phyloP scores from a whole-genome alignment of 1,139 yeast genomes.

The Scheffersomyces quercinus region DNA sequence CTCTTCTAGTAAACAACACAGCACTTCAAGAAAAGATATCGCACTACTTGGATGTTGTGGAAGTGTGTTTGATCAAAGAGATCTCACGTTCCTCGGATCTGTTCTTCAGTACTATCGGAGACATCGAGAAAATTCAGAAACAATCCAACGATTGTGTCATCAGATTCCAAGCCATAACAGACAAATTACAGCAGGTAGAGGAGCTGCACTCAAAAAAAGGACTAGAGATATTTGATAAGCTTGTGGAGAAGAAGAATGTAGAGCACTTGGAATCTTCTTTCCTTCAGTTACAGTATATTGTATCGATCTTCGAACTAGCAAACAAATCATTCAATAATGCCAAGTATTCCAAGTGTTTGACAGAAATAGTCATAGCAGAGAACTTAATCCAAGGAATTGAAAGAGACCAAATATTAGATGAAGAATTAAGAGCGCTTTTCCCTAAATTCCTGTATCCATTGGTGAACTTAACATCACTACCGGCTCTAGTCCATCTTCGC shows the following conservation, averaged over 20 bases:
- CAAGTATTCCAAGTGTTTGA: slow-evolving; percentile 44
- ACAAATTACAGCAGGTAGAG: slow-evolving; percentile 45
- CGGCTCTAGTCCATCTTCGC: slow-evolving; percentile 61
- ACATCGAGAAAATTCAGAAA: slow-evolving; percentile 61
- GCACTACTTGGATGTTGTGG: slow-evolving; percentile 82
- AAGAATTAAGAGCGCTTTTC: slow-evolving; percentile 26
- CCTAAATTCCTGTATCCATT: slow-evolving; percentile 52
- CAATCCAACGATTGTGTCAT: slow-evolving; percentile 56
- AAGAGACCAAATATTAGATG: slow-evolving; percentile 24
- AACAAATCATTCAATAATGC: slow-evolving; percentile 46
- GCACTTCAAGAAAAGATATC: slow-evolving; percentile 79
- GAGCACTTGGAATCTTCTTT: slow-evolving; percentile 63
- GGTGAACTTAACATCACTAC: slow-evolving; percentile 52
- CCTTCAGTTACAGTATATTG: slow-evolving; percentile 58
- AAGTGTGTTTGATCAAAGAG: slow-evolving; percentile 75
- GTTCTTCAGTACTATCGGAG: slow-evolving; percentile 82
- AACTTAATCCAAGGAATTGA: slow-evolving; percentile 54
- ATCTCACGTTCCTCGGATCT: slow-evolving; percentile 82
- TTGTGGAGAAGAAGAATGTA: slow-evolving; percentile 59
- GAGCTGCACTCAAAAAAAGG: slow-evolving; percentile 54
- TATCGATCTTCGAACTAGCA: slow-evolving; percentile 54
- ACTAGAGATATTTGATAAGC: slow-evolving; percentile 49
- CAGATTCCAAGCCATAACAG: slow-evolving; percentile 47
- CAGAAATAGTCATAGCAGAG: slow-evolving; percentile 58
- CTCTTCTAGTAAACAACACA: slow-evolving; percentile 38